These are phyloP conservation scores for Aureobasidium zeae DNA, from an alignment of 2,329 filamentous ascomycete genomes.

Conservation along the genomic window DNA sequence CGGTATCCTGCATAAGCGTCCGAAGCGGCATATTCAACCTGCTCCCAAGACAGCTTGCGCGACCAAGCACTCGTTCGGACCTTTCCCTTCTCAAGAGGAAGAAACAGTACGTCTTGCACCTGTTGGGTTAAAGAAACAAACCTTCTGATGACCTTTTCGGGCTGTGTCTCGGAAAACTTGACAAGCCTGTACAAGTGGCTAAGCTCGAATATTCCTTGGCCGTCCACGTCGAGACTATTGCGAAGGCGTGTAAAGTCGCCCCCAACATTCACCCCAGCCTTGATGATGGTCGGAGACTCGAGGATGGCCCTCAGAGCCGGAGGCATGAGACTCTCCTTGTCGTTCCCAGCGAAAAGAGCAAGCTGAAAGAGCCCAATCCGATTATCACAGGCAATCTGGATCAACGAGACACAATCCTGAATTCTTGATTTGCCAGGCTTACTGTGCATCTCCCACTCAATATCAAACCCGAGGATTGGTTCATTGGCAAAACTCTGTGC, in stretches of 20 bases:
- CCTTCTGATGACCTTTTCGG: constrained; percentile 53
- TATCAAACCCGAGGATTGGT: constrained; percentile 72
- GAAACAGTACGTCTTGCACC: constrained; percentile 58
- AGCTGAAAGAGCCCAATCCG: constrained; percentile 76
- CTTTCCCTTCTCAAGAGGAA: constrained; percentile 67
- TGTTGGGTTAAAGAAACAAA: constrained; percentile 59
- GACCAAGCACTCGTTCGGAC: constrained; percentile 73
- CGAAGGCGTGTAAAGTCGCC: constrained; percentile 56
- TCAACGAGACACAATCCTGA: constrained; percentile 65
- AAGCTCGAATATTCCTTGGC: constrained; percentile 65
- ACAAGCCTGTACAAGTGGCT: constrained; percentile 74
- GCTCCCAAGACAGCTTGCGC: constrained; percentile 48
- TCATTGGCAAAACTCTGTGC: constrained; percentile 58
- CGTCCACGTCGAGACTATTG: constrained; percentile 55
- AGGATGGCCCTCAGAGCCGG: constrained; percentile 63
- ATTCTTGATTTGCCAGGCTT: constrained; percentile 33
- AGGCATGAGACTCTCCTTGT: constrained; percentile 50
- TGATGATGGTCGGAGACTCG: constrained; percentile 59
- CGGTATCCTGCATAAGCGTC: constrained; percentile 74
- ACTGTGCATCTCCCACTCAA: constrained; percentile 62
- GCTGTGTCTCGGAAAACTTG: constrained; percentile 51
- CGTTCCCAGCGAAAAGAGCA: constrained; percentile 43
- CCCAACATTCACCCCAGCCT: constrained; percentile 67
- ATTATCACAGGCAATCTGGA: constrained; percentile 71
- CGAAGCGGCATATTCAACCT: constrained; percentile 67